Conservation (phyloP, 2,329 filamentous ascomycete genomes). For the Amesomyces nigricolor region DNA sequence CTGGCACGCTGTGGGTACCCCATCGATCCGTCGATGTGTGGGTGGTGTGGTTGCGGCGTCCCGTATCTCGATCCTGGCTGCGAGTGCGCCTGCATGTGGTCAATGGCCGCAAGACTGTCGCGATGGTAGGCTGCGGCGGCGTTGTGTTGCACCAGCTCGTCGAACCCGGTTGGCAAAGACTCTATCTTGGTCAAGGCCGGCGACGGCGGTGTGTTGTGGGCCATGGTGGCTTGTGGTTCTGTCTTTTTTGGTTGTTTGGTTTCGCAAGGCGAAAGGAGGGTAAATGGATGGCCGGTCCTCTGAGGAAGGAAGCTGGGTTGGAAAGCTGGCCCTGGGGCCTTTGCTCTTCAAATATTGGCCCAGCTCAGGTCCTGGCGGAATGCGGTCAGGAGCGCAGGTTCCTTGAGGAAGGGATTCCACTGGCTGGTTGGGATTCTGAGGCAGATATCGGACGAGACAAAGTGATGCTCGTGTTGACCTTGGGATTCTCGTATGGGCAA, state of each 20-base stretch:
- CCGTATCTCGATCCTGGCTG: conserved; percentile 36
- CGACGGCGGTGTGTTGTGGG: conserved; percentile 38
- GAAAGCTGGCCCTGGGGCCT: background rate
- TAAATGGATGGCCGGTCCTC: background rate
- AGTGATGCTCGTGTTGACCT: background rate
- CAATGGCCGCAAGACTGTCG: conserved; percentile 27
- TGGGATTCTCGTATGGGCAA: conserved; percentile 1
- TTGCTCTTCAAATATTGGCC: background rate
- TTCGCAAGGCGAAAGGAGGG: background rate
- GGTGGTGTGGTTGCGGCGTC: conserved; percentile 31
- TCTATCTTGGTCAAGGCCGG: conserved; percentile 40
- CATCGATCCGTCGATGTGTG: conserved; percentile 28
- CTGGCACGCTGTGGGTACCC: conserved; percentile 28
- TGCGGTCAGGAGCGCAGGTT: background rate
- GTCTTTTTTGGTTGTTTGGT: conserved; percentile 14
- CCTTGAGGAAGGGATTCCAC: background rate
- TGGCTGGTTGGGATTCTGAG: background rate
- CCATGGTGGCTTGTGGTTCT: conserved; percentile 29
- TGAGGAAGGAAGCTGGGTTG: background rate
- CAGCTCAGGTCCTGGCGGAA: background rate
- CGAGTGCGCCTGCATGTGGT: conserved; percentile 31
- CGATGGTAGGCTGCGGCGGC: conserved; percentile 28
- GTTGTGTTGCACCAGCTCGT: conserved; percentile 42
- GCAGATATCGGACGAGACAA: background rate
- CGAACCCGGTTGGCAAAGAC: conserved; percentile 37